Conservation (phyloP, 2,329 filamentous ascomycete species). For the Fusarium xyrophilum region DNA sequence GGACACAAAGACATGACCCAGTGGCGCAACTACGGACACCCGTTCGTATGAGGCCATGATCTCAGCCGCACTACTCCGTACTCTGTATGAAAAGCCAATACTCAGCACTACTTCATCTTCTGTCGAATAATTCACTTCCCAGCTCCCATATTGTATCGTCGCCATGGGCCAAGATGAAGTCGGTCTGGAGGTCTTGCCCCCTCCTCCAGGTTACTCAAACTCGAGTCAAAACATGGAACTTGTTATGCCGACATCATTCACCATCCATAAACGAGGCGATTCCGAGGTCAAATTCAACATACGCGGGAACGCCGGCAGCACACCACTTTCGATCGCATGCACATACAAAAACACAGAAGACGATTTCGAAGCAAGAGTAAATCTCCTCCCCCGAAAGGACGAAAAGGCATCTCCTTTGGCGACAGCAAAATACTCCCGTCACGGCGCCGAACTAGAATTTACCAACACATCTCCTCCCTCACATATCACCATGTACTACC, state of each 20-base stretch:
- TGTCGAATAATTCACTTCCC: not conserved
- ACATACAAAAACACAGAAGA: not conserved
- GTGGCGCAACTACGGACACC: not conserved
- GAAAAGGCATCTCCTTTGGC: not conserved
- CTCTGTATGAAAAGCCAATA: not conserved
- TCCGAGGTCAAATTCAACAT: not conserved
- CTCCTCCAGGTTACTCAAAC: not conserved
- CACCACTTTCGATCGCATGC: not conserved
- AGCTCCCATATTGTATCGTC: accelerated
- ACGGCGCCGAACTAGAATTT: not conserved
- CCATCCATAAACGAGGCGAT: not conserved
- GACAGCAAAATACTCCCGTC: not conserved
- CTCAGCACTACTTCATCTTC: no score
- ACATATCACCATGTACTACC: not conserved
- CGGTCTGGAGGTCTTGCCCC: not conserved
- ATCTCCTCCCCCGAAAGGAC: not conserved
- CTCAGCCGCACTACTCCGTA: not conserved
- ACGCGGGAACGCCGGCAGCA: not conserved
- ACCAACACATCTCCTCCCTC: not conserved
- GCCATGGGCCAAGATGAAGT: not conserved
- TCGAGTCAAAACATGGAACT: not conserved
- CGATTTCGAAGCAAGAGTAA: not conserved
- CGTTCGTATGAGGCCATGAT: not conserved
- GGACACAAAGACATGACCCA: not conserved
- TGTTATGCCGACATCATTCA: not conserved